Evolutionary conservation across 2,329 filamentous ascomycete species (phyloP).

Genomic region (Chaetomiaceae sp.): DNA sequence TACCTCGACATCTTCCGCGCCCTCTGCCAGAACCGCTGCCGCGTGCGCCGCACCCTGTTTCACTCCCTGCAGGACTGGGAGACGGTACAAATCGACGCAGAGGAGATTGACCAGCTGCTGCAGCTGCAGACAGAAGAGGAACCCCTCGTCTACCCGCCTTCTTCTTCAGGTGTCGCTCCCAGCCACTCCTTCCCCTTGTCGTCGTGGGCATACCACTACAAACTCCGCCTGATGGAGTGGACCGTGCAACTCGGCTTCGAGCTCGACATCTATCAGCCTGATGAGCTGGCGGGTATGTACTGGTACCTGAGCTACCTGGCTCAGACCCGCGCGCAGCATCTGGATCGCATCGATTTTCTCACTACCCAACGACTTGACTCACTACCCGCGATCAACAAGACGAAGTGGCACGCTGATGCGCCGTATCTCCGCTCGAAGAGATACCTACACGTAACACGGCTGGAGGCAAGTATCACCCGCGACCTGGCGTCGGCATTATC

Average conservation of each 20-base stretch:
- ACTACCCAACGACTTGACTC: conserved; percentile 38
- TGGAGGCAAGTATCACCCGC: conserved; percentile 61
- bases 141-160: conserved; percentile 47
- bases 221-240: conserved; percentile 81
- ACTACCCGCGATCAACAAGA: too few relatives aligned
- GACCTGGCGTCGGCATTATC: conserved; percentile 50
- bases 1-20: conserved; percentile 82
- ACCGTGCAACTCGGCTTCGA: conserved; percentile 92
- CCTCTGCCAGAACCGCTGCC: conserved; percentile 84
- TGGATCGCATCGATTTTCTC: conserved; percentile 69
- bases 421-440: conserved; percentile 40
- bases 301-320: conserved; percentile 78
- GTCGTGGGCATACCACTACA: conserved; percentile 87
- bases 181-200: conserved; percentile 69
- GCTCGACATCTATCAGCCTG: conserved; percentile 78
- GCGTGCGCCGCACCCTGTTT: conserved; percentile 82
- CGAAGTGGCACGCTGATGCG: conserved; percentile 15
- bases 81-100: conserved; percentile 73
- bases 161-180: conserved; percentile 44
- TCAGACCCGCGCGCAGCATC: conserved; percentile 62
- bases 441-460: conserved; percentile 56
- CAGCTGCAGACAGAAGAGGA: conserved; percentile 58
- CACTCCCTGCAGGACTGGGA: conserved; percentile 84
- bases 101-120: conserved; percentile 68
- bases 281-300: conserved; percentile 86